Evolutionary conservation across 192 early-diverging fungal species (phyloP).

Genomic region (Entomortierella lignicola): DNA sequence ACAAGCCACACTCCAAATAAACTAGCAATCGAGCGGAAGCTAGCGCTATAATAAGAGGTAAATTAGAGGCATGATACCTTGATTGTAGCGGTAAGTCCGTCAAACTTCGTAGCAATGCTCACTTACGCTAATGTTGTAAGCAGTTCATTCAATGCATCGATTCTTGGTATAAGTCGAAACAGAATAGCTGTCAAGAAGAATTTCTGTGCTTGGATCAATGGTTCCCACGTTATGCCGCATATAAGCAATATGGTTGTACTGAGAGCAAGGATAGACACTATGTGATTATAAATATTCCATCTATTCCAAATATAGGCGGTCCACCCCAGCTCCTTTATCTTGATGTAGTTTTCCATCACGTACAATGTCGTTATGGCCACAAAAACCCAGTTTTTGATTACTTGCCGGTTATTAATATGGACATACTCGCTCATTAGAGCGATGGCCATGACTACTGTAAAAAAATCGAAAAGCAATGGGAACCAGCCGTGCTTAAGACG

Average conservation of each 20-base stretch:
- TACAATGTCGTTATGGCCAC: constrained; percentile 57
- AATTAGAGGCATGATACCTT: too few species aligned
- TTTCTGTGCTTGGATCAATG: constrained; percentile 64
- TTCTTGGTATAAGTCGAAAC: constrained; percentile 67
- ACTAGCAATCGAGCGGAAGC: too few species aligned
- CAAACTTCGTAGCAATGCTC: too few species aligned
- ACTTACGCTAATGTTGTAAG: constrained; percentile 71
- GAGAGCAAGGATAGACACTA: constrained; percentile 65
- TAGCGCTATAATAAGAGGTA: too few species aligned
- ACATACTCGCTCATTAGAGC: constrained; percentile 54
- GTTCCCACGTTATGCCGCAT: constrained; percentile 4
- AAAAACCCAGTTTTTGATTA: constrained; percentile 53
- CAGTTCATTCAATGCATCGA: constrained; percentile 66
- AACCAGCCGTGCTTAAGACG: constrained; percentile 62
- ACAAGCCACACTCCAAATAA: too few species aligned
- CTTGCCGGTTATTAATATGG: constrained; percentile 26
- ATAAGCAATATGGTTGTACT: constrained; percentile 34
- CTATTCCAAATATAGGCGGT: constrained; percentile 55
- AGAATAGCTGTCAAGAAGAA: constrained; percentile 65
- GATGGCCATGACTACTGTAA: constrained; percentile 60
- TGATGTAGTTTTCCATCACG: constrained; percentile 59
- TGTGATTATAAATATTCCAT: constrained; percentile 76
- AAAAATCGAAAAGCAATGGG: constrained; percentile 52
- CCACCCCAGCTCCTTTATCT: constrained; percentile 63
- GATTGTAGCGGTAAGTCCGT: too few species aligned